Evolutionary conservation across 306 rosid genomes (phyloP), one percentile per base, ranked within the genome.

Genomic region (Gastrolobium villosum): DNA sequence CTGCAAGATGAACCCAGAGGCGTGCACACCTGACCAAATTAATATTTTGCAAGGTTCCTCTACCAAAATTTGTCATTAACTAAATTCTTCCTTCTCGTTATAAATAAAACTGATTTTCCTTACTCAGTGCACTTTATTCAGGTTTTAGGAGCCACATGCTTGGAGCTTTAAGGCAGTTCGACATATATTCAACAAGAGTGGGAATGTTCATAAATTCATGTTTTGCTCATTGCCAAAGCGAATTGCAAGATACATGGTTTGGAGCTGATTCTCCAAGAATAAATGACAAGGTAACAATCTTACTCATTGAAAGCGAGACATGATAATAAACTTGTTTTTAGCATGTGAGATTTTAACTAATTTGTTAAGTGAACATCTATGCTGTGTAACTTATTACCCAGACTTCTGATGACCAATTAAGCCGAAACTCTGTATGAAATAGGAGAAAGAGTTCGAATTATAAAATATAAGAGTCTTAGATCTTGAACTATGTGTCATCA

Each of bases 211-310:
- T 96, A 57, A 96, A 96, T 65, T 93, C 99, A 54, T 96, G 99
- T 74, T 96, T 96, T 80, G 97, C 97, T 72, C 99, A 96, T 72
- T 93, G 99, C 90, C 99, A 96, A 86, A 93, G 98, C 72, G 99
- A 96, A 83, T 85, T 73, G 3, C 94, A 87, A 75, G 97, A 96
- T n/a, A 93, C 98, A 20, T 96, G 99, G 99, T 88, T 88, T 85
- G 90, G 63, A 39, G 75, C 2, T 41, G 93, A 90, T 77, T 90
- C 98, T 49, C 97, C 99, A 48, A 91, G 74, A 82, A 77, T 93
- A 77, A 88, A 89, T 52, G 65, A 86, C 60, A 91, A 84, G 99
- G 99, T 92, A 83, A 13, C 9, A 2, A 60, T 46, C 45, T 56
- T 72, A 10, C 31, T 56, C 41, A 26, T 72, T 61, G 10, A 28